A percentile compares a stretch with the other conserved stretches of the same genome.
These are phyloP conservation scores for Colletotrichum simmondsii DNA, from an alignment of 2,329 filamentous ascomycete genomes.

Conservation along the genomic window DNA sequence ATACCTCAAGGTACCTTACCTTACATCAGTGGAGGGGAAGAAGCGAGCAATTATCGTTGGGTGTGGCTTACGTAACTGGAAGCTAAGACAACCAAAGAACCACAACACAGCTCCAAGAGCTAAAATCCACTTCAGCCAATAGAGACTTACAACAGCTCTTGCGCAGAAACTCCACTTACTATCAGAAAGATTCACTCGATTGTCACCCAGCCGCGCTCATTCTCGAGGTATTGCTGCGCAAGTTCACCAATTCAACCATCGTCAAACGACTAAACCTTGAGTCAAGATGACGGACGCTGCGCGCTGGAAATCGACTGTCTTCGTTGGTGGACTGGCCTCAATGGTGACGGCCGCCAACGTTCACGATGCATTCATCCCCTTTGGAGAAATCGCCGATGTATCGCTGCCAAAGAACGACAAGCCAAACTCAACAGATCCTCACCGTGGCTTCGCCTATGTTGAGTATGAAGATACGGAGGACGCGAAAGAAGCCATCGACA, in stretches of 20 bases:
- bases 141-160: conserved; percentile 18
- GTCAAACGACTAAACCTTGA: conserved; percentile 30
- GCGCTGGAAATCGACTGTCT: conserved; percentile 90
- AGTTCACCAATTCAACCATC: not conserved
- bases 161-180: conserved; percentile 18
- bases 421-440: conserved; percentile 80
- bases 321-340: conserved; percentile 88
- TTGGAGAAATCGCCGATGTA: conserved; percentile 94
- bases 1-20: too few species aligned
- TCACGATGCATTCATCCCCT: conserved; percentile 93
- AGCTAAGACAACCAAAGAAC: not conserved
- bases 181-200: conserved; percentile 23
- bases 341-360: conserved; percentile 80
- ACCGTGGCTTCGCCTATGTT: conserved; percentile 95
- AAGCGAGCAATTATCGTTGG: not conserved
- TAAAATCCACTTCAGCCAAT: conserved; percentile 18
- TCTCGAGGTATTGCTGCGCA: not conserved
- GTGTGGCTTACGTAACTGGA: not conserved
- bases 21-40: not conserved
- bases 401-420: conserved; percentile 89
- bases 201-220: not conserved
- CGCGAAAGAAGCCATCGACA: conserved; percentile 95
- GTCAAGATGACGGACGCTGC: conserved; percentile 79
- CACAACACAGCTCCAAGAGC: not conserved
- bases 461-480: conserved; percentile 90